A percentile compares a stretch with the other conserved stretches of the same genome.
Conservation (phyloP, 164 flowering plant genomes). For the Litsea cubeba region DNA sequence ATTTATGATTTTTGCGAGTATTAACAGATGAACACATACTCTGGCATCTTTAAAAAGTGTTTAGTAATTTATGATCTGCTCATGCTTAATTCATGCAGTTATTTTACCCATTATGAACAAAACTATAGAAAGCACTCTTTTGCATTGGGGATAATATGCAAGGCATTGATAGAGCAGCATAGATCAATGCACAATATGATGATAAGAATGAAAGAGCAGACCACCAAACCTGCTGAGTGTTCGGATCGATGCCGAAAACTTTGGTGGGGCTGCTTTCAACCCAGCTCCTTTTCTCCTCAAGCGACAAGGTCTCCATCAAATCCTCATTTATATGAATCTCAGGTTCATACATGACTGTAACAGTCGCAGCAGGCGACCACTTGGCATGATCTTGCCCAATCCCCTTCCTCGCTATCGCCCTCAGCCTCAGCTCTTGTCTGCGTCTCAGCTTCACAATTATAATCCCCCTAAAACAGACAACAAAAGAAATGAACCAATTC, state of each 20-base stretch:
- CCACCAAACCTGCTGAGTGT: slow-evolving; percentile 55
- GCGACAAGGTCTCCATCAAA: slow-evolving; percentile 70
- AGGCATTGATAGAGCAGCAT: too few relatives aligned
- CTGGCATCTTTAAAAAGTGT: too few relatives aligned
- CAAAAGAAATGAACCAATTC: neutral
- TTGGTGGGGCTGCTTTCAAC: slow-evolving; percentile 89
- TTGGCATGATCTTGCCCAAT: slow-evolving; percentile 97
- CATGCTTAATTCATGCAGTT: too few relatives aligned
- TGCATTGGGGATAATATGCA: too few relatives aligned
- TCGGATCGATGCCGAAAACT: slow-evolving; percentile 79
- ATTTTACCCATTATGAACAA: too few relatives aligned
- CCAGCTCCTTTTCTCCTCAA: slow-evolving; percentile 69
- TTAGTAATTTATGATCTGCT: too few relatives aligned
- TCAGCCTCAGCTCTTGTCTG: slow-evolving; percentile 83
- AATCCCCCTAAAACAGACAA: slow-evolving; percentile 58
- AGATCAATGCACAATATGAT: too few relatives aligned
- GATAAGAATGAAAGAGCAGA: neutral
- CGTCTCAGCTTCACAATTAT: slow-evolving; percentile 90
- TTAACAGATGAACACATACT: too few relatives aligned
- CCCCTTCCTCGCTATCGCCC: slow-evolving; percentile 97
- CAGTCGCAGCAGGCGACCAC: slow-evolving; percentile 99
- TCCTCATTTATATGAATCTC: slow-evolving; percentile 83
- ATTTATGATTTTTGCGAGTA: too few relatives aligned
- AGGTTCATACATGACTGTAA: slow-evolving; percentile 95
- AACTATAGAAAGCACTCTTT: too few relatives aligned